Conservation (phyloP, 805 yeast genomes). For the Nakazawaea anatomiae region DNA sequence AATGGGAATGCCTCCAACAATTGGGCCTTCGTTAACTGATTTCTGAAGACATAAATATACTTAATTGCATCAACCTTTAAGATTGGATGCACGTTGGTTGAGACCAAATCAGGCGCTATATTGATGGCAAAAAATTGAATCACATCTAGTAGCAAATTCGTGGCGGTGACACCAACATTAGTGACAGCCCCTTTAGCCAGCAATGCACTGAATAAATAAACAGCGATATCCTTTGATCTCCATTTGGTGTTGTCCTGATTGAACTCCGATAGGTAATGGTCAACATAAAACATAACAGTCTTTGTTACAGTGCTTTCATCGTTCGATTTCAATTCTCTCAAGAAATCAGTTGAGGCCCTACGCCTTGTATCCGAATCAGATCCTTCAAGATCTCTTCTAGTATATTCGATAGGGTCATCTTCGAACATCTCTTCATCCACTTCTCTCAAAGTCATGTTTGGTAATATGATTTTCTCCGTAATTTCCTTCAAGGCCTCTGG, state of each 20-base stretch:
- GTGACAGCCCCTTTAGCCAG: slow-evolving; percentile 93
- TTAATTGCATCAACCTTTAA: slow-evolving; percentile 89
- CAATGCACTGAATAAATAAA: slow-evolving; percentile 77
- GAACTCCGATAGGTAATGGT: slow-evolving; percentile 54
- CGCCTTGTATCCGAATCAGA: slow-evolving; percentile 90
- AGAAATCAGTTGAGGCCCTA: slow-evolving; percentile 86
- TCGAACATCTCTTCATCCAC: slow-evolving; percentile 90
- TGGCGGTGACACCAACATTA: slow-evolving; percentile 77
- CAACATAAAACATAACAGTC: slow-evolving; percentile 68
- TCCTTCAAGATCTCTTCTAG: slow-evolving; percentile 91
- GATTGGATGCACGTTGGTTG: slow-evolving; percentile 58
- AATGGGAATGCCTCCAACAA: slow-evolving; percentile 74
- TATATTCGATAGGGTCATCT: slow-evolving; percentile 93
- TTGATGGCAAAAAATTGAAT: slow-evolving; percentile 77
- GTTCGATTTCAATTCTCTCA: slow-evolving; percentile 77
- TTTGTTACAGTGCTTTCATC: slow-evolving; percentile 71
- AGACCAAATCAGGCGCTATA: slow-evolving; percentile 77
- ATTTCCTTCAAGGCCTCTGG: slow-evolving; percentile 66
- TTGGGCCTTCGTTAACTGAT: slow-evolving; percentile 86
- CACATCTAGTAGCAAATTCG: slow-evolving; percentile 80
- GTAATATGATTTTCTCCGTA: slow-evolving; percentile 77
- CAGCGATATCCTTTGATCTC: slow-evolving; percentile 84
- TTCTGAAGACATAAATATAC: slow-evolving; percentile 83
- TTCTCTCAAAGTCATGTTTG: slow-evolving; percentile 81
- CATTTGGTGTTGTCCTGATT: slow-evolving; percentile 48